A percentile compares a stretch with the other conserved stretches of the same genome.
These are phyloP conservation scores for Purshia tridentata DNA, from an alignment of 306 rosid genomes.

Conservation along the genomic window DNA sequence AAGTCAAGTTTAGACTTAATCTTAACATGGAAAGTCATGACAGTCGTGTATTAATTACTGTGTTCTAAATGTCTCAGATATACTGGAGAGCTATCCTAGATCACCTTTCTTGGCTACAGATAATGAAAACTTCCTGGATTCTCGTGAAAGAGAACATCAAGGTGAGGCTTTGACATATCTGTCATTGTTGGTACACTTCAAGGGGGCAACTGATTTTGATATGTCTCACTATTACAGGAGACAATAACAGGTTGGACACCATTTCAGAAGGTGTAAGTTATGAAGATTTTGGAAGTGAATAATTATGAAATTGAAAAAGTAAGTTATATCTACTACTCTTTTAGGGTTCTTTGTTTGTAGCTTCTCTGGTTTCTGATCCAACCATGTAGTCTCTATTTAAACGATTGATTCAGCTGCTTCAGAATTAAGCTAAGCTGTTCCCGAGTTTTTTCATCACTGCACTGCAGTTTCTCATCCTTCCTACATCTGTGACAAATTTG, in stretches of 20 bases:
- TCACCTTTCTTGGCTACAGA: constrained; percentile 72
- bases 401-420: background rate
- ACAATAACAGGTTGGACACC: constrained; percentile 69
- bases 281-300: constrained; percentile 87
- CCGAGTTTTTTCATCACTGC: background rate
- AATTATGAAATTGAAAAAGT: constrained; percentile 33
- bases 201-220: constrained; percentile 25
- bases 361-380: background rate
- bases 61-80: constrained; percentile 51
- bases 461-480: background rate
- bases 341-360: background rate
- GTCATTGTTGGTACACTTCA: constrained; percentile 15
- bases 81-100: constrained; percentile 74
- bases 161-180: constrained; percentile 40
- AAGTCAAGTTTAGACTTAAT: background rate
- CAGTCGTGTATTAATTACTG: constrained; percentile 1
- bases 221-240: constrained; percentile 37
- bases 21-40: background rate
- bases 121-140: constrained; percentile 56
- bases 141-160: constrained; percentile 65
- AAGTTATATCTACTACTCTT: constrained; percentile 14
- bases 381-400: background rate
- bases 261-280: constrained; percentile 82
- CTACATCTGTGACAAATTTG: background rate
- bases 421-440: background rate